Conservation (phyloP, 2,329 filamentous ascomycete genomes). For the Sporothrix brunneoviolacea region DNA sequence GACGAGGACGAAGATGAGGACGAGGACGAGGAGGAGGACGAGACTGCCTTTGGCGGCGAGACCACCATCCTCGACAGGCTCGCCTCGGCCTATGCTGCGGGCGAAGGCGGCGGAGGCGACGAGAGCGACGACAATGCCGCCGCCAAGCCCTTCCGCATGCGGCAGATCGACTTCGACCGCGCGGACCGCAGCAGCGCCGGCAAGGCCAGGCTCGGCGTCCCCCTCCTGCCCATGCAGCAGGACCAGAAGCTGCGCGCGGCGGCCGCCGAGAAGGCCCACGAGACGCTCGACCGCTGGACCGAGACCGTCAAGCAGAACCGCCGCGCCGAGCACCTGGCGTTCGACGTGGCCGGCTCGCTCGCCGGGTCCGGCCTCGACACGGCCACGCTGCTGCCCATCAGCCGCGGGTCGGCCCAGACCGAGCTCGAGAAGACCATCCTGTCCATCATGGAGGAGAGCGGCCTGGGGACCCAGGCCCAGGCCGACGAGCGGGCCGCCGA, state of each 20-base stretch:
- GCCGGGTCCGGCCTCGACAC: conserved; percentile 53
- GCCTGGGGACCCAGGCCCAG: conserved; percentile 49
- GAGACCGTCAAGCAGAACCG: conserved; percentile 94
- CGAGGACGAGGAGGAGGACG: not conserved
- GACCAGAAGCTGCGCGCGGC: conserved; percentile 73
- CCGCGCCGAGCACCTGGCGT: conserved; percentile 80
- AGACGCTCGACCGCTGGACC: conserved; percentile 84
- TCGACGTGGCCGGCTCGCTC: conserved; percentile 72
- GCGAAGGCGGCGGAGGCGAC: conserved; percentile 34
- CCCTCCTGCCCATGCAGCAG: conserved; percentile 78
- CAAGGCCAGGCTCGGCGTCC: conserved; percentile 80
- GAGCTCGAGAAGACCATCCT: conserved; percentile 83
- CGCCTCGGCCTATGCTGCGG: conserved; percentile 60
- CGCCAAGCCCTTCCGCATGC: too few species aligned
- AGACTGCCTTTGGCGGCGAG: not conserved
- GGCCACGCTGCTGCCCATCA: conserved; percentile 48
- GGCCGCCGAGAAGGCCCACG: conserved; percentile 85
- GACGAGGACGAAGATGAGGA: not conserved
- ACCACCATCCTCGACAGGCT: conserved; percentile 57
- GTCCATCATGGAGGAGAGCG: conserved; percentile 83
- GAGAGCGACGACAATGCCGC: conserved; percentile 43
- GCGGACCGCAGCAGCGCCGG: too few species aligned
- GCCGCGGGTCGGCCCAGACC: conserved; percentile 58
- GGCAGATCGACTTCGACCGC: too few species aligned
- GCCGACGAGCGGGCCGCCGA: conserved; percentile 33